Evolutionary conservation across 78 protist species (phyloP).

Genomic region (Dictyostelium intermedium): DNA sequence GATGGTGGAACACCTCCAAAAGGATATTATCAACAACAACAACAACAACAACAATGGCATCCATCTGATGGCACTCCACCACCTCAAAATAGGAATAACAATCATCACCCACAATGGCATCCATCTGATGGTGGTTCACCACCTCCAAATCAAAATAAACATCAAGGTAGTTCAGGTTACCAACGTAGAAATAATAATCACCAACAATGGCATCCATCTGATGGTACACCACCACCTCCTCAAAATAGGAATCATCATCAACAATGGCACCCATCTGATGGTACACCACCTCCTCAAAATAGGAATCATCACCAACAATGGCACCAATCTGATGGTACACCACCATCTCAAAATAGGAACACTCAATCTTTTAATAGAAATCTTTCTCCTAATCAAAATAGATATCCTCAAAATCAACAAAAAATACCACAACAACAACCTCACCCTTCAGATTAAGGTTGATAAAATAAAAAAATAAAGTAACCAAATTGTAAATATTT

Average conservation of each 20-base stretch:
- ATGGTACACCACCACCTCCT: neutral
- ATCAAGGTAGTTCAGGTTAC: neutral
- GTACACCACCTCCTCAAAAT: neutral
- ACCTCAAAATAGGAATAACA: neutral
- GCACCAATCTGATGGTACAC: neutral
- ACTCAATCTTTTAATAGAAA: neutral
- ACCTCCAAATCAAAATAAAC: neutral
- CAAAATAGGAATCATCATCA: neutral
- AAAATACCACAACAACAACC: neutral
- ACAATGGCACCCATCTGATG: neutral
- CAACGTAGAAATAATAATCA: neutral
- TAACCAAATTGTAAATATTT: neutral
- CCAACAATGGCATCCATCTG: neutral
- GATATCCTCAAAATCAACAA: neutral
- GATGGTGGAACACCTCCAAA: neutral
- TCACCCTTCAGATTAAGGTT: neutral
- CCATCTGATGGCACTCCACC: neutral
- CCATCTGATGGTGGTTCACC: neutral
- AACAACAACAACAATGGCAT: neutral
- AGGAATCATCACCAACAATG: neutral
- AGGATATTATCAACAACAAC: neutral
- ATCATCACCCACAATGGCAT: neutral
- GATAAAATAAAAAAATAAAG: too few relatives aligned
- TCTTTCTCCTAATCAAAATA: neutral
- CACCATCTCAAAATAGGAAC: neutral